Conservation (phyloP, 1,139 yeast species). For the Yamadazyma epiphylla region DNA sequence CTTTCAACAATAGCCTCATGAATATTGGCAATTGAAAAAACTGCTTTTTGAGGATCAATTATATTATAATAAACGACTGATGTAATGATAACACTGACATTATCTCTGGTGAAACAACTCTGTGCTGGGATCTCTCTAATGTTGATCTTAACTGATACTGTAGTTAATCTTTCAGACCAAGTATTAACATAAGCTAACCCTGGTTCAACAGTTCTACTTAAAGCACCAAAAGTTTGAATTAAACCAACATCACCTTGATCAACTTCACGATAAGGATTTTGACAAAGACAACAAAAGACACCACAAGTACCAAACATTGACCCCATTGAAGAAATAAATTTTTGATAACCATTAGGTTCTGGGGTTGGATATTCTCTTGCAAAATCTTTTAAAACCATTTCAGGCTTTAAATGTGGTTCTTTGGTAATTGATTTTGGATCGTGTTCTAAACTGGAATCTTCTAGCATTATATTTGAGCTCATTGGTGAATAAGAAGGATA, state of each 20-base stretch:
- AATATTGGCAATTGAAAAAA: conserved; percentile 55
- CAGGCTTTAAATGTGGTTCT: conserved; percentile 25
- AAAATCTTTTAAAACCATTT: conserved; percentile 30
- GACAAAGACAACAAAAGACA: conserved; percentile 56
- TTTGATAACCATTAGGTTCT: conserved; percentile 32
- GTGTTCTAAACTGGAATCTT: no score
- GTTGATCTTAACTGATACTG: conserved; percentile 55
- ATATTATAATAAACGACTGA: conserved; percentile 69
- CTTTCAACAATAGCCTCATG: conserved; percentile 62
- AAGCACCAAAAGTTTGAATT: conserved; percentile 65
- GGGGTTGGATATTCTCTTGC: conserved; percentile 38
- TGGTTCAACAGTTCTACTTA: conserved; percentile 65
- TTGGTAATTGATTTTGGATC: conserved; percentile 15
- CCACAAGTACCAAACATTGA: conserved; percentile 52
- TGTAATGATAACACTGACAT: conserved; percentile 58
- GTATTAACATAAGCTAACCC: conserved; percentile 66
- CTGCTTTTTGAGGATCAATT: conserved; percentile 66
- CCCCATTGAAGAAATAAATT: conserved; percentile 44
- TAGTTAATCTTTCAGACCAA: conserved; percentile 53
- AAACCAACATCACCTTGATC: conserved; percentile 71
- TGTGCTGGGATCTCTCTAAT: conserved; percentile 67
- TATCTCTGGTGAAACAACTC: conserved; percentile 67
- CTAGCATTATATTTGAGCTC: no score
- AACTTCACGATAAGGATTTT: conserved; percentile 61
- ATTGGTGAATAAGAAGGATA: no score